phyloP scores from a whole-genome alignment of 2,329 filamentous ascomycete species.

The Aspergillus ustus region DNA sequence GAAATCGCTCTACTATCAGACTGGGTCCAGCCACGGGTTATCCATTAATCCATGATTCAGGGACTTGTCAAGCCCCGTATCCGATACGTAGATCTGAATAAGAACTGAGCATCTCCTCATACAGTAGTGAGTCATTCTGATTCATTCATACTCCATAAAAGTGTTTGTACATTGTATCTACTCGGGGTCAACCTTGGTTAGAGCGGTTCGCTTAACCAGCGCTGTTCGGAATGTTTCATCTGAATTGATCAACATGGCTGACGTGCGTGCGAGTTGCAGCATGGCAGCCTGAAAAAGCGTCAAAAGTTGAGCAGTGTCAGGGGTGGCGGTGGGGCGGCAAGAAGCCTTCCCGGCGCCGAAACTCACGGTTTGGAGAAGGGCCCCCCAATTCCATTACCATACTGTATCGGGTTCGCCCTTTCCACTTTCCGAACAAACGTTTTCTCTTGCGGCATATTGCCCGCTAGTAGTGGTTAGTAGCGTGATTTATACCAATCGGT shows the following conservation, averaged over 20 bases:
- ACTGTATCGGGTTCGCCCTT: constrained; percentile 21
- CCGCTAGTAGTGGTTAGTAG: neutral
- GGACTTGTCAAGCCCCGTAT: neutral
- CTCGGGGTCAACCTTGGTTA: neutral
- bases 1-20: neutral
- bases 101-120: neutral
- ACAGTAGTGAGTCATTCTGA: neutral
- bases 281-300: constrained; percentile 5
- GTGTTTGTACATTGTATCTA: neutral
- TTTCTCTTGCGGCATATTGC: neutral
- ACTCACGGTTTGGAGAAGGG: constrained; percentile 2
- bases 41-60: neutral
- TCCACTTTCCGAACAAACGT: neutral
- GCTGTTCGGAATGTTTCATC: neutral
- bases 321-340: constrained; percentile 25
- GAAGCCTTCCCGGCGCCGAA: constrained; percentile 23
- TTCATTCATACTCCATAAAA: neutral
- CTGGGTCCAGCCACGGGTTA: neutral
- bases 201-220: neutral
- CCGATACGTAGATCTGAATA: neutral
- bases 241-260: constrained; percentile 4
- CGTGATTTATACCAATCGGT: neutral
- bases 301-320: neutral
- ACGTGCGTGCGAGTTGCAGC: neutral
- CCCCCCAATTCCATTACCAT: constrained; percentile 1